Conservation (phyloP, 2,329 filamentous ascomycete species). For the Phaeophleospora eucalypticola region DNA sequence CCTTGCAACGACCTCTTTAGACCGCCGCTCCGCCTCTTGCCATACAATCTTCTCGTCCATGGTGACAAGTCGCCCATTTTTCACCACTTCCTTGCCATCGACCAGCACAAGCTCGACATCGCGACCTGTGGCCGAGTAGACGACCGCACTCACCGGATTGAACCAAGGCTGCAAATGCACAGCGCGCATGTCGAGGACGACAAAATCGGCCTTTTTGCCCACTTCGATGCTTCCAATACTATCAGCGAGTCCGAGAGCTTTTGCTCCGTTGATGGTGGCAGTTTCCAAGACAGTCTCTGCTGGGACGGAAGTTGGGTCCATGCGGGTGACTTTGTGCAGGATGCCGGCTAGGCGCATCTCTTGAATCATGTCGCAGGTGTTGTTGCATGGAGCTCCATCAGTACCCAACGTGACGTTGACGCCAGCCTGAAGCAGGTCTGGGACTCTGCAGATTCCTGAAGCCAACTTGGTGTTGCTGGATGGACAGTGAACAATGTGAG, state of each 20-base stretch:
- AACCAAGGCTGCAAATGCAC: constrained; percentile 17
- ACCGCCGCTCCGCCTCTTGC: constrained; percentile 35
- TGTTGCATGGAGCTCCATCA: constrained; percentile 52
- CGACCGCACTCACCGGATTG: constrained; percentile 40
- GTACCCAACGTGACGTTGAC: constrained; percentile 51
- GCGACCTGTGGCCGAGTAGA: constrained; percentile 43
- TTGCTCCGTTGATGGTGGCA: constrained; percentile 51
- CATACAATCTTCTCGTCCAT: constrained; percentile 42
- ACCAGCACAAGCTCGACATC: constrained; percentile 46
- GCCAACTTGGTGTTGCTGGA: constrained; percentile 52
- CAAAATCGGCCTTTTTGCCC: constrained; percentile 46
- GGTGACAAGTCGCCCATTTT: constrained; percentile 31
- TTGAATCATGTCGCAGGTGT: constrained; percentile 50
- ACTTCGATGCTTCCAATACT: constrained; percentile 41
- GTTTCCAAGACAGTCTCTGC: constrained; percentile 49
- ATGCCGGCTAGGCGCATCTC: constrained; percentile 52
- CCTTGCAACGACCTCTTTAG: constrained; percentile 37
- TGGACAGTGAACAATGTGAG: constrained; percentile 50
- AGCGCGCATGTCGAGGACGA: constrained; percentile 30
- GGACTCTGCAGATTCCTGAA: constrained; percentile 48
- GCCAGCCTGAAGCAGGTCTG: constrained; percentile 40
- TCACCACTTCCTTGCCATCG: constrained; percentile 33
- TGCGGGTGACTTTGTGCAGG: constrained; percentile 44
- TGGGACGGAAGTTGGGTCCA: constrained; percentile 41
- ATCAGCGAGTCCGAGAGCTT: constrained; percentile 40